Evolutionary conservation across 345 rosid genomes (phyloP).

Genomic region (Eucalyptus leucophloia): DNA sequence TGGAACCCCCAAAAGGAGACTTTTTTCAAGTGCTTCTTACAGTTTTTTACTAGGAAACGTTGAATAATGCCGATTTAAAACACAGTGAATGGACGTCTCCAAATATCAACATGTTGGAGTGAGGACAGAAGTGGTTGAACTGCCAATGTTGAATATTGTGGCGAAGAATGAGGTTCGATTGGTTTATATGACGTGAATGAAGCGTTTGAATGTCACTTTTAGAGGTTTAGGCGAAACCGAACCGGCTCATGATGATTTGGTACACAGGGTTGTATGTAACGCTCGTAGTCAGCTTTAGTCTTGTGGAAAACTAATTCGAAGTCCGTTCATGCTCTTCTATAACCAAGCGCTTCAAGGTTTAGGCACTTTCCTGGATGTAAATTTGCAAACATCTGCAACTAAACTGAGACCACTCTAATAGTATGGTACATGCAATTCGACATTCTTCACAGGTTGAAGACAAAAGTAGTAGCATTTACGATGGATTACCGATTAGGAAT

Average conservation of each 20-base stretch:
- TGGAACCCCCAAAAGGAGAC: neutral
- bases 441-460: neutral
- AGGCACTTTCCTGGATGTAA: neutral
- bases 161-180: neutral
- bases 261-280: neutral
- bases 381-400: neutral
- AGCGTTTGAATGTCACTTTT: neutral
- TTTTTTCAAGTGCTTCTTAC: neutral
- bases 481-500: neutral
- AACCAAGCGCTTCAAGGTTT: neutral
- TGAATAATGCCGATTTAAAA: neutral
- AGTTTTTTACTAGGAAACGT: neutral
- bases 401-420: neutral
- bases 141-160: neutral
- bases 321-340: neutral
- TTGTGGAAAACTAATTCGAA: neutral
- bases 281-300: neutral
- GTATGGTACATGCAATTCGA: neutral
- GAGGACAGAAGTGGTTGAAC: neutral
- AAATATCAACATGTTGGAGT: neutral
- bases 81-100: neutral
- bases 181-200: neutral
- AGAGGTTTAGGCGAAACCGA: neutral
- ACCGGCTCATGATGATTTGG: neutral
- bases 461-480: neutral